Evolutionary conservation across 257 asterid species (phyloP).

Genomic region (Salvia splendens): DNA sequence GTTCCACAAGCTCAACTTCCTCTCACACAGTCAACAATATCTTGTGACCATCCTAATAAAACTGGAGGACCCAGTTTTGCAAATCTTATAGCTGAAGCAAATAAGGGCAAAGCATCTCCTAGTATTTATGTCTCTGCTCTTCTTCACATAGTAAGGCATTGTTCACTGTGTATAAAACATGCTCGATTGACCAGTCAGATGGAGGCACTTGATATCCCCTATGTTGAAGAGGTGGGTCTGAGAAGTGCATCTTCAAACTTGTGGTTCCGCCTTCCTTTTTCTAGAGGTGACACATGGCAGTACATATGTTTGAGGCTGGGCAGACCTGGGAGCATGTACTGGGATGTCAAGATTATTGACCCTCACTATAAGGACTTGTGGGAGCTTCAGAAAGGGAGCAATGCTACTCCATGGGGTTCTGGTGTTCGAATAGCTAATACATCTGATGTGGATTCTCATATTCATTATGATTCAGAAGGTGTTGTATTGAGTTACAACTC

Average conservation of each 20-base stretch:
- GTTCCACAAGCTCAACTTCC: constrained; percentile 43
- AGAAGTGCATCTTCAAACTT: constrained; percentile 86
- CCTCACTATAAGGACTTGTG: constrained; percentile 83
- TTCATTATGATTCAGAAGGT: constrained; percentile 93
- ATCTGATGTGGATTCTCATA: constrained; percentile 95
- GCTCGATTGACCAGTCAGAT: constrained; percentile 95
- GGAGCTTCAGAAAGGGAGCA: constrained; percentile 95
- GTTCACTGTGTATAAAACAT: constrained; percentile 93
- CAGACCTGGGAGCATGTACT: constrained; percentile 95
- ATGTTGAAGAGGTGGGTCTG: constrained; percentile 92
- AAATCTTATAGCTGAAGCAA: constrained; percentile 80
- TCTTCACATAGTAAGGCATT: constrained; percentile 90
- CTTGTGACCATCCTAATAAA: constrained; percentile 51
- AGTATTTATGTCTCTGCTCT: constrained; percentile 76
- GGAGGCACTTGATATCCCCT: constrained; percentile 91
- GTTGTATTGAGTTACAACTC: constrained; percentile 85
- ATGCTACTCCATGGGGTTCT: constrained; percentile 82
- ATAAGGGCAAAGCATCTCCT: constrained; percentile 84
- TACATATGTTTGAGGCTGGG: constrained; percentile 90
- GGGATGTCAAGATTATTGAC: constrained; percentile 97
- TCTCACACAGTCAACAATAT: constrained; percentile 43
- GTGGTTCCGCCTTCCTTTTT: constrained; percentile 95
- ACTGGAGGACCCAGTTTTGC: constrained; percentile 61
- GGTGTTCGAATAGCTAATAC: constrained; percentile 95
- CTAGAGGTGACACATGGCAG: constrained; percentile 84